Base-by-base conservation (phyloP, 495 filamentous ascomycete species). In the Mytilinidion resinicola region DNA sequence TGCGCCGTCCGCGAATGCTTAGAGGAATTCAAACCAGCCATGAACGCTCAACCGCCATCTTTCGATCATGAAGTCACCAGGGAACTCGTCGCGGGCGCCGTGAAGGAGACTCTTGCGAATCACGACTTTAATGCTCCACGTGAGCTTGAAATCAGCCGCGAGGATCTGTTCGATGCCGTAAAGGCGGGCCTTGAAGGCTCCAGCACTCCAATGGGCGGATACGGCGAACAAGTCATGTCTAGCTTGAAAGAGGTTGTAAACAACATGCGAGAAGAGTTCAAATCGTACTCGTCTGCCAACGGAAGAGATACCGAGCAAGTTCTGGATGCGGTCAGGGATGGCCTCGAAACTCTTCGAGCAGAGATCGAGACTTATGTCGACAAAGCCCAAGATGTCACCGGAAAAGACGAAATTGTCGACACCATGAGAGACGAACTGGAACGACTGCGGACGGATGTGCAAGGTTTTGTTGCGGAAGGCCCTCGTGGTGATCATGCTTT, bases 291-390 rank as follows among this genome's bases (percentile, higher is more conserved):
- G 14, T 77, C 87, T 0, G 84, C 85, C 25, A 87, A 82, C 63
- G 88, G 86, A 43, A 77, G 81, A 51, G 88, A 90, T 65, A 90
- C 87, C 0, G 88, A 90, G 67, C 85, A 93, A 63, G 80, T 95
- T 21, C 76, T 95, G 1, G 87, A 92, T 67, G 87, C 89, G 1
- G 82, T 92, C 56, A 91, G 88, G 67, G 90, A 95, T 68, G 89
- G 89, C 3, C 79, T 96, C 38, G 88, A 91, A 61, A 81, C 80
- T 50, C 79, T 96, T 4, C 82, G 87, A n/a, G 77, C 77, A 20
- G 85, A 92, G 48, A 89, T 95, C 54, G 89, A 93, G 71, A 74
- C 71, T n/a, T 92, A 91, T 57, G 85, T 89, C 20, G 84, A 86
- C 53, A 79, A 80, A 20, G 82, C 83, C 15, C 76, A 80, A 30